Evolutionary conservation across 768 basidiomycete genomes (phyloP), one percentile per base, ranked within the genome.

Genomic region (Mycena haematopus): DNA sequence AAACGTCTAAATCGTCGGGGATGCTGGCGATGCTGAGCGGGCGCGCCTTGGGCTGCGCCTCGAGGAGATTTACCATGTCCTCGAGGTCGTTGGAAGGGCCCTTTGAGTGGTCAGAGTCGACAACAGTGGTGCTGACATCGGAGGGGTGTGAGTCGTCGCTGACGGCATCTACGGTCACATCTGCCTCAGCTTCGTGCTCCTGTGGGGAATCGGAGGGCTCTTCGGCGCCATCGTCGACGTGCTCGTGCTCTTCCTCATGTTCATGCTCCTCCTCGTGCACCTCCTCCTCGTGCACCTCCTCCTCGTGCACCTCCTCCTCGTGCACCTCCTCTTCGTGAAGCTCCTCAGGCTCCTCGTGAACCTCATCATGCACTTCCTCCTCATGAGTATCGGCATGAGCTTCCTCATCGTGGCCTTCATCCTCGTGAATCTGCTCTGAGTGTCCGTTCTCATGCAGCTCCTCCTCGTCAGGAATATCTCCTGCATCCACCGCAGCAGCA

Each of bases 1-100:
- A 63, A 31, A 61, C 62, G 49, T 67, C 66, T 61, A 67, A 24
- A 52, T 85, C 53, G 63, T 84, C 84, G 51, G 84, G 84, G 63
- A 86, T 84, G 72, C 76, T 80, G 52, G 73, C 71, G 53, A 82
- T 79, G 72, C 77, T 82, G 58, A 74, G 74, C 22, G 78, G 78
- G 53, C 76, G 78, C 13, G 75, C 69, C 65, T 81, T 83, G 47
- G 76, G 68, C 31, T 65, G 71, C 1, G 79, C 70, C 74, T 92
- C 87, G 14, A 91, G 84, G 67, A 90, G 79, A 68, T 81, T 85
- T 63, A 92, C 85, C 55, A 91, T 85, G 58, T 85, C 84, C 72
- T 86, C 90, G 31, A 88, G 77, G 31, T 88, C 84, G 56, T 77
- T 72, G 17, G 72, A 79, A 15, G 68, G 52, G 11, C n/a, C 58